These are phyloP conservation scores for Pseudogymnoascus pannorum DNA, from an alignment of 2,329 filamentous ascomycete species.

Conservation along the genomic window DNA sequence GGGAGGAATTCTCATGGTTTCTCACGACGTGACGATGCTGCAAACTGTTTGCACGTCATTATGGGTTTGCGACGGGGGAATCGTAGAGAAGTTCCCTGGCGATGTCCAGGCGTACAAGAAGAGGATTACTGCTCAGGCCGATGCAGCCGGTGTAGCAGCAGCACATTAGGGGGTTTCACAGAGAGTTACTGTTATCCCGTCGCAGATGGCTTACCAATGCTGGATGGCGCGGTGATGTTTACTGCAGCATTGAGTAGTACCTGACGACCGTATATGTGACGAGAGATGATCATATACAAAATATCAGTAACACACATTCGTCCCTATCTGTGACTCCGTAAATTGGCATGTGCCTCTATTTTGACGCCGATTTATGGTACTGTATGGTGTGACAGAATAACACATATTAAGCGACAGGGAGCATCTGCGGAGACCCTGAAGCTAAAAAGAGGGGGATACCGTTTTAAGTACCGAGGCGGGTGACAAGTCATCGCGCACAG, in stretches of 20 bases:
- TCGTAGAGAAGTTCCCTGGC: constrained; percentile 91
- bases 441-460: neutral
- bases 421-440: constrained; percentile 4
- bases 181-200: neutral
- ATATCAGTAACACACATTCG: constrained; percentile 6
- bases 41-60: constrained; percentile 90
- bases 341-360: constrained; percentile 1
- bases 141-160: constrained; percentile 78
- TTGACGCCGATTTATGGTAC: neutral
- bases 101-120: constrained; percentile 98
- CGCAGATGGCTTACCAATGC: neutral
- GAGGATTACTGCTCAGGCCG: constrained; percentile 82
- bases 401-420: neutral
- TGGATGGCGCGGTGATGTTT: neutral
- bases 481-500: constrained; percentile 6
- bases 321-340: neutral
- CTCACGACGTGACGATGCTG: constrained; percentile 97
- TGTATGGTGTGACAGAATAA: neutral
- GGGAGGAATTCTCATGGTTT: constrained; percentile 96
- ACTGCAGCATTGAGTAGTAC: neutral
- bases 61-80: constrained; percentile 94
- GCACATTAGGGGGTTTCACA: constrained; percentile 39
- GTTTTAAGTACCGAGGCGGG: neutral
- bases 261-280: neutral
- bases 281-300: neutral